Evolutionary conservation across 2,329 filamentous ascomycete species (phyloP).

Genomic region (Verruconis gallopava): DNA sequence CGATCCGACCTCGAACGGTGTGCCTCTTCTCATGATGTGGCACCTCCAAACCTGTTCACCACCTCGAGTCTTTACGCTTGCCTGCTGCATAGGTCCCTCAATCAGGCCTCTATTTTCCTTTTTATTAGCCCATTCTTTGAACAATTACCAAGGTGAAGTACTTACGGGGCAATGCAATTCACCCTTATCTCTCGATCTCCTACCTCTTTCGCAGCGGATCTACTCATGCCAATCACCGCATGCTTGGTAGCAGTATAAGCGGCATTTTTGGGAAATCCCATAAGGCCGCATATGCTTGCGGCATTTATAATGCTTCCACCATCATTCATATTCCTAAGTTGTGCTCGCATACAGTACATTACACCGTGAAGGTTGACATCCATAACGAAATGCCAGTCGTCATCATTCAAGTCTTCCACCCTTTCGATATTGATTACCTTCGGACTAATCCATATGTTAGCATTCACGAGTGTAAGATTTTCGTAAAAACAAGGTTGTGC

Average conservation of each 20-base stretch:
- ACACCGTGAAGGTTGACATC: constrained; percentile 27
- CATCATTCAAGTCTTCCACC: constrained; percentile 20
- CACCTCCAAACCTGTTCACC: constrained; percentile 3
- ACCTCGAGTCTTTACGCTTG: background rate
- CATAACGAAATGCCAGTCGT: constrained; percentile 28
- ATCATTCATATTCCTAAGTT: constrained; percentile 28
- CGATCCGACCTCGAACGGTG: constrained; percentile 3
- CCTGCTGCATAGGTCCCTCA: constrained; percentile 4
- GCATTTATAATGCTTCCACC: constrained; percentile 29
- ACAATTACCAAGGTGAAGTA: background rate
- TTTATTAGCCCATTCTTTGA: background rate
- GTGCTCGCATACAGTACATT: constrained; percentile 26
- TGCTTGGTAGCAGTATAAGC: constrained; percentile 29
- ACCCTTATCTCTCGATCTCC: constrained; percentile 13
- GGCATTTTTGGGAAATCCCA: constrained; percentile 26
- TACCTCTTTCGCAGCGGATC: constrained; percentile 26
- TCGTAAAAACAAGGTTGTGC: too few species aligned
- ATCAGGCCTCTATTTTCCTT: background rate
- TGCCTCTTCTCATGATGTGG: constrained; percentile 5
- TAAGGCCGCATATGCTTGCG: constrained; percentile 38
- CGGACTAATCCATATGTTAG: constrained; percentile 16
- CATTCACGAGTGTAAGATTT: too few species aligned
- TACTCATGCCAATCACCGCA: constrained; percentile 28
- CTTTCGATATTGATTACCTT: constrained; percentile 19
- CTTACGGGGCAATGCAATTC: constrained; percentile 7